Evolutionary conservation across 768 basidiomycete species (phyloP), one percentile per base, ranked within the genome.

Genomic region (Lactifluus volemus): DNA sequence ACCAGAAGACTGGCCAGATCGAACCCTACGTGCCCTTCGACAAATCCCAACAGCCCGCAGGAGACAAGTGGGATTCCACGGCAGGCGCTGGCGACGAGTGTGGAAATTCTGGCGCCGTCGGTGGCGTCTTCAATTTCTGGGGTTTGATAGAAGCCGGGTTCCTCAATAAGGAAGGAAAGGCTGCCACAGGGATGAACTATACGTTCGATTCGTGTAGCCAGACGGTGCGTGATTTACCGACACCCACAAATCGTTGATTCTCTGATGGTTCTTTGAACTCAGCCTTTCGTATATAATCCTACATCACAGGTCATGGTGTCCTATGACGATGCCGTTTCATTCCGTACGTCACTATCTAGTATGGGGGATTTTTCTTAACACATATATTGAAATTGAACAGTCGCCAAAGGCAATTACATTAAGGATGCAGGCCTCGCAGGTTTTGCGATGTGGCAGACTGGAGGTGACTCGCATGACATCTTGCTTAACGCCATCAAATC

Each of bases 211-310:
- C 77, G 6, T 91, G 89, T 75, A 86, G 82, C 63, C 81, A 88
- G 73, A 92, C 89, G 58, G 89, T 90, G 63, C 36, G 60, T 15
- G 21, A 36, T 83, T 74, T 3, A 4, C 8, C 39, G 7, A 9
- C 17, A 50, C 5, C 59, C 17, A 30, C 25, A 30, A n/a, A 5
- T 7, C 0, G 45, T 5, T 2, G 6, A 30, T 57, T 12, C 2
- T 41, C 67, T 39, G 8, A 14, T 5, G 25, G 47, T 34, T 41
- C 32, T 53, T 41, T 34, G n/a, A 12, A 41, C 25, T 67, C 32
- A 91, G 89, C 84, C 88, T 1, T 88, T 79, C 60, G 78, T 88
- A 29, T 89, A 88, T 71, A 78, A 86, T 69, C 61, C 76, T 45
- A 73, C 73, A 1, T 75, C 77, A 0, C 73, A 82, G 48, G 72